Evolutionary conservation across 306 rosid genomes (phyloP).

Genomic region (Luffa aegyptiaca): DNA sequence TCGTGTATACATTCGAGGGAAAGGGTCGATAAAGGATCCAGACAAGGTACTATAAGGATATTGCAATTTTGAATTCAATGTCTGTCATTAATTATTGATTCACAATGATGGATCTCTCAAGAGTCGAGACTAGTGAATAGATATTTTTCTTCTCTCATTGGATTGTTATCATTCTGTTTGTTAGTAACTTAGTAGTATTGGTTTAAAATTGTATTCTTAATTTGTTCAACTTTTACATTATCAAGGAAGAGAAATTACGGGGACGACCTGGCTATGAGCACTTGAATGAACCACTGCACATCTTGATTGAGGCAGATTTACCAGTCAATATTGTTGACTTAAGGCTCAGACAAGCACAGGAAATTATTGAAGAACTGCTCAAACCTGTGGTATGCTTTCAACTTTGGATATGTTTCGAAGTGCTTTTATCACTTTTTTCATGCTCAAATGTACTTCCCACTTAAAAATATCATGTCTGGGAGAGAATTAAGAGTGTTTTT

Average conservation of each 20-base stretch:
- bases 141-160: not conserved
- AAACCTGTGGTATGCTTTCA: constrained; percentile 69
- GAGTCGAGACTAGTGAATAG: not conserved
- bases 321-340: constrained; percentile 74
- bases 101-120: not conserved
- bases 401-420: not conserved
- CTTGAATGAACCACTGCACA: constrained; percentile 85
- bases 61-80: constrained; percentile 7
- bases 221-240: constrained; percentile 14
- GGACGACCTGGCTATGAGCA: constrained; percentile 98
- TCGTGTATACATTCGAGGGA: constrained; percentile 88
- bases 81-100: not conserved
- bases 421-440: not conserved
- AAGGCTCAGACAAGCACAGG: constrained; percentile 94
- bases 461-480: not conserved
- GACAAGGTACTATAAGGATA: constrained; percentile 48
- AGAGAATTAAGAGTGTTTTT: not conserved
- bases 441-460: not conserved
- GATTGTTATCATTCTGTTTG: constrained; percentile 4
- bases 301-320: constrained; percentile 84
- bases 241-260: constrained; percentile 85
- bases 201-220: not conserved
- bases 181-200: not conserved
- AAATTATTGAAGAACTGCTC: constrained; percentile 89
- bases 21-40: constrained; percentile 90